Evolutionary conservation across 371 early-diverging fungal genomes (phyloP).

Genomic region (Mortierella polycephala): DNA sequence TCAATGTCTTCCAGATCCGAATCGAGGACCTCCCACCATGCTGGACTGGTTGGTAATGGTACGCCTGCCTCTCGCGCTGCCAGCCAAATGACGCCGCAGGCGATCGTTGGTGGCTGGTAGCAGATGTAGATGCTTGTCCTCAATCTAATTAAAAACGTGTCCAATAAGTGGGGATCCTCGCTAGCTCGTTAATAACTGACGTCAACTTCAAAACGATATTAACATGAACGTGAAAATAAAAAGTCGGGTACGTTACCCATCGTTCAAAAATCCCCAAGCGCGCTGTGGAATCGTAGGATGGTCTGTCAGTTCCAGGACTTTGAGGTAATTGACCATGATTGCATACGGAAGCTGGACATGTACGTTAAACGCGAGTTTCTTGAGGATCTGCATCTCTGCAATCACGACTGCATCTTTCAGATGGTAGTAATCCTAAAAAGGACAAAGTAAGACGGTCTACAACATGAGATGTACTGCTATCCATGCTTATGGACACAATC

Average conservation of each 20-base stretch:
- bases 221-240: not conserved
- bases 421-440: constrained; percentile 71
- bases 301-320: constrained; percentile 80
- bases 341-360: constrained; percentile 96
- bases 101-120: constrained; percentile 90
- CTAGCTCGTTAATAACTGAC: too few relatives aligned
- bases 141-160: constrained; percentile 59
- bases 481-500: not conserved
- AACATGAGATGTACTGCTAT: not conserved
- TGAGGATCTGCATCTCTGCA: constrained; percentile 90
- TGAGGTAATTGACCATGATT: constrained; percentile 92
- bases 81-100: constrained; percentile 90
- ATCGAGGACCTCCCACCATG: constrained; percentile 95
- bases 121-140: constrained; percentile 84
- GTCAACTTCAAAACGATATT: too few relatives aligned
- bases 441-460: not conserved
- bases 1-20: constrained; percentile 74
- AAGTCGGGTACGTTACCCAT: constrained; percentile 64
- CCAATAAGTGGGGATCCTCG: too few relatives aligned
- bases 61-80: constrained; percentile 76
- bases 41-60: constrained; percentile 72
- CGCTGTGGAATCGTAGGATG: constrained; percentile 77
- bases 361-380: constrained; percentile 91
- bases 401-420: constrained; percentile 80
- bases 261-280: constrained; percentile 94